phyloP scores from a whole-genome alignment of 2,329 filamentous ascomycete species.

The Pseudofabraea citricarpa region DNA sequence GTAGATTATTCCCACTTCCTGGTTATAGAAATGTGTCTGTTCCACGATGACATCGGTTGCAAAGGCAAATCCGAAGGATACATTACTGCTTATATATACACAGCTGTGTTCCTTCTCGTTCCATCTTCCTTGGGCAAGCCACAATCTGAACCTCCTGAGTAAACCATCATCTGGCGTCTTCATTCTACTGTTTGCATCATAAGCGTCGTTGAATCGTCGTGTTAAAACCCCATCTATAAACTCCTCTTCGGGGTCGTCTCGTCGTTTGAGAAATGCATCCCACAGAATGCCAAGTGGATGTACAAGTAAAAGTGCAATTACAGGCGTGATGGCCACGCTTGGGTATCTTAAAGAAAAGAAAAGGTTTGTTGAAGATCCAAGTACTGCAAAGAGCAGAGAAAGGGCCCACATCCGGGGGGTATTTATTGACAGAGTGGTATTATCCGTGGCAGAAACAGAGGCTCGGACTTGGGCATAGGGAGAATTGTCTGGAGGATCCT shows the following conservation, averaged over 20 bases:
- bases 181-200: conserved; percentile 2
- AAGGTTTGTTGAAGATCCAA: conserved; percentile 78
- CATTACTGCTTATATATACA: conserved; percentile 85
- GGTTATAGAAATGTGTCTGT: conserved; percentile 84
- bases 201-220: neutral
- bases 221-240: conserved; percentile 46
- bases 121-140: conserved; percentile 77
- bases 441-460: conserved; percentile 71
- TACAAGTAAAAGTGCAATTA: conserved; percentile 80
- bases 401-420: conserved; percentile 84
- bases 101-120: conserved; percentile 88
- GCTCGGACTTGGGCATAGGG: conserved; percentile 76
- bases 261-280: conserved; percentile 65
- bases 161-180: conserved; percentile 10
- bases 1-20: conserved; percentile 70
- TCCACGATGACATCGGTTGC: conserved; percentile 88
- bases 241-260: conserved; percentile 47
- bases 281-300: conserved; percentile 78
- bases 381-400: conserved; percentile 73
- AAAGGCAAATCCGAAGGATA: conserved; percentile 85
- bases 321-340: conserved; percentile 82
- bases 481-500: conserved; percentile 61
- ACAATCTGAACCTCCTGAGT: conserved; percentile 51
- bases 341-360: conserved; percentile 90
- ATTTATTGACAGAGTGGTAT: conserved; percentile 75